These are phyloP conservation scores for Fusarium verrucosum DNA, from an alignment of 2,329 filamentous ascomycete genomes.

Conservation along the genomic window DNA sequence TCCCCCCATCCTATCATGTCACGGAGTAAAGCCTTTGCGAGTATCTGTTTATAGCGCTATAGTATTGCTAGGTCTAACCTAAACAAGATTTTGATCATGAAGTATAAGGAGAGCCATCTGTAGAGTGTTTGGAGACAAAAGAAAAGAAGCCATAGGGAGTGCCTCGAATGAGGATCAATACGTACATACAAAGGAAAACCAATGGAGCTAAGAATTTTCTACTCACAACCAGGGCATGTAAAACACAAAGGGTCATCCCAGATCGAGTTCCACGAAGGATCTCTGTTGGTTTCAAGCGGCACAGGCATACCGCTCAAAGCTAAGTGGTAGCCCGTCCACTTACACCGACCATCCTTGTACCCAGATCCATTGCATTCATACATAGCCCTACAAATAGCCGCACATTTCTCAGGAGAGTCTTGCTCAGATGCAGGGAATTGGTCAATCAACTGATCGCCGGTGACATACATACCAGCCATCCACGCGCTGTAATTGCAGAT, in stretches of 20 bases:
- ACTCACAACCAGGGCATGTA: slow-evolving; percentile 7
- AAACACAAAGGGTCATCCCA: slow-evolving; percentile 17
- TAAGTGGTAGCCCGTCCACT: not conserved
- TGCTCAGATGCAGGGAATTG: not conserved
- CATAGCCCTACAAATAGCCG: slow-evolving; percentile 3
- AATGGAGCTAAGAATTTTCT: no score
- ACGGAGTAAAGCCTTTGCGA: fast-evolving
- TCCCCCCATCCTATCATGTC: fast-evolving
- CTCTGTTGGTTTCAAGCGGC: not conserved
- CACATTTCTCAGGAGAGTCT: not conserved
- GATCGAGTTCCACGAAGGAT: not conserved
- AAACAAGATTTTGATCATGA: no score
- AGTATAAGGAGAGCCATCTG: not conserved
- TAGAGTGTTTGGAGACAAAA: not conserved
- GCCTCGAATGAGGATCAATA: not conserved
- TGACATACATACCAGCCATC: not conserved
- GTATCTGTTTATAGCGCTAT: not conserved
- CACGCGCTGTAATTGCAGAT: not conserved
- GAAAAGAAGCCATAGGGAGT: not conserved
- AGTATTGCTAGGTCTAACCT: not conserved
- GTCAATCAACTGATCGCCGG: not conserved
- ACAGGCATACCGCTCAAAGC: not conserved
- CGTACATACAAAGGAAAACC: fast-evolving
- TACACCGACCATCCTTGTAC: slow-evolving; percentile 7
- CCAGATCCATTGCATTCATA: slow-evolving; percentile 7